Conservation (phyloP, 768 basidiomycete genomes). For the Leucocoprinus sp. region DNA sequence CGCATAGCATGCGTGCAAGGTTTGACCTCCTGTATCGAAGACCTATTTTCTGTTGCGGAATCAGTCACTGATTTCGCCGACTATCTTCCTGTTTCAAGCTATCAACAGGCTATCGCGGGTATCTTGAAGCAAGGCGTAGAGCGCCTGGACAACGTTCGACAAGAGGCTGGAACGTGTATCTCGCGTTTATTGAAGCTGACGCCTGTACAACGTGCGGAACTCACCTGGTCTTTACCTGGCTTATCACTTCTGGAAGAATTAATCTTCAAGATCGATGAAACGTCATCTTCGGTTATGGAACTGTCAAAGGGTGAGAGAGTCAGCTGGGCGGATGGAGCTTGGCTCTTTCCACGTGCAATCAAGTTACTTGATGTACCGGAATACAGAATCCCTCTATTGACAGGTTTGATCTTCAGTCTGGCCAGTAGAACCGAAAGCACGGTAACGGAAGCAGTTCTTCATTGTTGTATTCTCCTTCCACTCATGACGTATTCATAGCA, state of each 20-base stretch:
- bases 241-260: constrained; percentile 39
- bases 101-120: constrained; percentile 49
- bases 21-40: constrained; percentile 43
- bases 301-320: constrained; percentile 28
- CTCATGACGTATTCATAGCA: constrained; percentile 45
- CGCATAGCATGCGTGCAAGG: constrained; percentile 71
- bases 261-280: constrained; percentile 39
- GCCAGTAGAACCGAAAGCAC: constrained; percentile 81
- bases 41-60: constrained; percentile 38
- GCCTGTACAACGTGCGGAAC: constrained; percentile 31
- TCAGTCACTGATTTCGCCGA: constrained; percentile 37
- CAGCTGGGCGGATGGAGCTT: constrained; percentile 65
- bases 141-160: constrained; percentile 84
- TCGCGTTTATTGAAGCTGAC: constrained; percentile 38
- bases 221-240: constrained; percentile 47
- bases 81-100: constrained; percentile 54
- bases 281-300: no score
- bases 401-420: constrained; percentile 70
- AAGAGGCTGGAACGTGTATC: constrained; percentile 64
- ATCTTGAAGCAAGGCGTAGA: constrained; percentile 88
- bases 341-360: constrained; percentile 70
- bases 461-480: not conserved
- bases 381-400: constrained; percentile 57
- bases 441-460: constrained; percentile 37
- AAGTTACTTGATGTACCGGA: constrained; percentile 51